Evolutionary conservation across 2,329 filamentous ascomycete genomes (phyloP), one percentile per base, ranked within the genome.

Genomic region (Aquanectria penicillioides): DNA sequence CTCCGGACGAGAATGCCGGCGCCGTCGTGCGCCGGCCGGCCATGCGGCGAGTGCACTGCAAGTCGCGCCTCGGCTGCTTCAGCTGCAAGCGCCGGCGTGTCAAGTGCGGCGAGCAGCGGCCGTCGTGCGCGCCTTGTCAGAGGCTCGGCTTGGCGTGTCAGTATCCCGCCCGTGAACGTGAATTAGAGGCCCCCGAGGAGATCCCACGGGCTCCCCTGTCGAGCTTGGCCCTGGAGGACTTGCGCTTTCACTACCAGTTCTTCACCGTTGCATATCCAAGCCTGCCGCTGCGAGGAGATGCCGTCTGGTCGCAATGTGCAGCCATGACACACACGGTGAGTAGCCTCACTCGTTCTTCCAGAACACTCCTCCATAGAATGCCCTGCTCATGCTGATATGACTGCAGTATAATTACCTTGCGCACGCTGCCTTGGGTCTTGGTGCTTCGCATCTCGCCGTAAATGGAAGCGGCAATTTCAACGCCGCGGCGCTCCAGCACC

Each of bases 171-270:
- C 61, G 26, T 25, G 60, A 8, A 34, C 56, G 18, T 7, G 62
- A n/a, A 41, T 47, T 25, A 6, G 58, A 47, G 25, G 59, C 11
- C 33, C 25, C 36, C 0, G 31, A 33, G 17, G 44, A 44, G 8
- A 20, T 53, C 6, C 50, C 64, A 13, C 51, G 61, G 13, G 46
- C 64, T 29, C 47, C 58, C 7, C 37, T 62, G 22, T 59, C 65
- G 20, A 54, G 44, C 25, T 79, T 81, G 54, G 73, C 70, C 22
- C 65, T 77, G 13, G 72, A 80, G 36, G 81, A 84, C 61, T 74
- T 84, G 69, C 73, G 78, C 7, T 81, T 82, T 62, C 83, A 83
- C 59, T 80, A 83, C 57, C 81, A 83, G 60, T 84, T 83, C 58
- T 63, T 84, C 11, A 71, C 78, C 1, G 68, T 74, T 2, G 81